phyloP scores from a whole-genome alignment of 805 yeast genomes.

The Suhomyces sp. region DNA sequence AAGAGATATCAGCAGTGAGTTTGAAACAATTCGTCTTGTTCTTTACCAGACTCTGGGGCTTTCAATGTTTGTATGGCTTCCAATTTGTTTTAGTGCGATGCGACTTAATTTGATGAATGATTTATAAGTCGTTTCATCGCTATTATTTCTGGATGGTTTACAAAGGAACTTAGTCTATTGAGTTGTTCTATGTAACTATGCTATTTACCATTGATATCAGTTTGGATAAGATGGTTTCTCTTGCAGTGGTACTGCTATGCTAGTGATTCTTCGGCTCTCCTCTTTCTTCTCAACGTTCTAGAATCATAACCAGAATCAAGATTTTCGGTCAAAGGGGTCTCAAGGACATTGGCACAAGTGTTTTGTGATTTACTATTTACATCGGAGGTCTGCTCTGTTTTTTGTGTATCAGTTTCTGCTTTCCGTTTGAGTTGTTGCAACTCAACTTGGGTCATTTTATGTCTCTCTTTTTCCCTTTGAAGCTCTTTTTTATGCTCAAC shows the following conservation, averaged over 20 bases:
- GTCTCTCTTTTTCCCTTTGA: neutral
- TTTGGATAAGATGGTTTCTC: too few relatives aligned
- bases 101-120: too few relatives aligned
- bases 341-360: neutral
- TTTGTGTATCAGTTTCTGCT: neutral
- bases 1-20: too few relatives aligned
- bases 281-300: conserved; percentile 4
- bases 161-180: neutral
- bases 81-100: too few relatives aligned
- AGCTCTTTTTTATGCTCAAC: conserved; percentile 5
- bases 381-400: neutral
- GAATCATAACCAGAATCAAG: neutral
- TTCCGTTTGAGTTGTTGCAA: neutral
- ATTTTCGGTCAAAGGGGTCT: too few relatives aligned
- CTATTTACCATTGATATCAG: neutral
- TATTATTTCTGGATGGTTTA: too few relatives aligned
- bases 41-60: too few relatives aligned
- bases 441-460: neutral
- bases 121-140: too few relatives aligned
- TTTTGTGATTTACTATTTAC: too few relatives aligned
- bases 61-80: too few relatives aligned
- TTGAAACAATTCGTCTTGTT: too few relatives aligned
- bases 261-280: conserved; percentile 3
- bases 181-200: neutral
- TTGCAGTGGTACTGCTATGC: neutral